Evolutionary conservation across 768 basidiomycete genomes (phyloP).

Genomic region (Solioccasus polychromus): DNA sequence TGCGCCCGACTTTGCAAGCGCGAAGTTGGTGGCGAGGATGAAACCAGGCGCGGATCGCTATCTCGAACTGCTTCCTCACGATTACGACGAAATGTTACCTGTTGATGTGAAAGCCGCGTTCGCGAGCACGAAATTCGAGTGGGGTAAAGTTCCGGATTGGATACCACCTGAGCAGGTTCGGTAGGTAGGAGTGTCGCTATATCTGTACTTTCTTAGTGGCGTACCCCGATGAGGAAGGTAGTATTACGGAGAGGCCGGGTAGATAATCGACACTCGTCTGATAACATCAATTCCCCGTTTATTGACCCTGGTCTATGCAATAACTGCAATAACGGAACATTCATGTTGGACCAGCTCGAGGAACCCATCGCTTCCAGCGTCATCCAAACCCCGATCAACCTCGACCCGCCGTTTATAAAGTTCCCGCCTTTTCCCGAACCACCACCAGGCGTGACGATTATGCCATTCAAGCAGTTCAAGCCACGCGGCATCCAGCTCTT

Average conservation of each 20-base stretch:
- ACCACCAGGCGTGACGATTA: slow-evolving; percentile 45
- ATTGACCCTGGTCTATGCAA: too few species aligned
- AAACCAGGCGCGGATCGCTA: slow-evolving; percentile 53
- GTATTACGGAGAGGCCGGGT: too few species aligned
- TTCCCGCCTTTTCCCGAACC: slow-evolving; percentile 50
- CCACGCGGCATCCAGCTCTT: slow-evolving; percentile 56
- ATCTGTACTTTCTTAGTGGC: too few species aligned
- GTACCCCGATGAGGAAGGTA: slow-evolving; percentile 17
- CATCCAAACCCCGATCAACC: not conserved
- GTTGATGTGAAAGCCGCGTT: slow-evolving; percentile 51
- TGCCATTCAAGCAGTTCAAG: slow-evolving; percentile 56
- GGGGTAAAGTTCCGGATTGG: slow-evolving; percentile 72
- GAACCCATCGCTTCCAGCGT: slow-evolving; percentile 18
- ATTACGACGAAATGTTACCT: slow-evolving; percentile 59
- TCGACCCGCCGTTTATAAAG: slow-evolving; percentile 24
- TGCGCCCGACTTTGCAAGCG: slow-evolving; percentile 34
- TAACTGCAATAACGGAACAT: too few species aligned
- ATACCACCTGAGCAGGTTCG: slow-evolving; percentile 63
- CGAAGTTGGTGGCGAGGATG: slow-evolving; percentile 33
- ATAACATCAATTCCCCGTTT: too few species aligned
- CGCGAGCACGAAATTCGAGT: slow-evolving; percentile 54
- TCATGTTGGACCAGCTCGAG: too few species aligned
- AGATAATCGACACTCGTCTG: too few species aligned
- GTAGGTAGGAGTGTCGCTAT: slow-evolving; percentile 23
- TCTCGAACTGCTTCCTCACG: slow-evolving; percentile 51